Percentiles rank a stretch among this genome's conserved stretches.
Conservation (phyloP, 1,284 basidiomycete species). For the Cutaneotrichosporon dermatis region DNA sequence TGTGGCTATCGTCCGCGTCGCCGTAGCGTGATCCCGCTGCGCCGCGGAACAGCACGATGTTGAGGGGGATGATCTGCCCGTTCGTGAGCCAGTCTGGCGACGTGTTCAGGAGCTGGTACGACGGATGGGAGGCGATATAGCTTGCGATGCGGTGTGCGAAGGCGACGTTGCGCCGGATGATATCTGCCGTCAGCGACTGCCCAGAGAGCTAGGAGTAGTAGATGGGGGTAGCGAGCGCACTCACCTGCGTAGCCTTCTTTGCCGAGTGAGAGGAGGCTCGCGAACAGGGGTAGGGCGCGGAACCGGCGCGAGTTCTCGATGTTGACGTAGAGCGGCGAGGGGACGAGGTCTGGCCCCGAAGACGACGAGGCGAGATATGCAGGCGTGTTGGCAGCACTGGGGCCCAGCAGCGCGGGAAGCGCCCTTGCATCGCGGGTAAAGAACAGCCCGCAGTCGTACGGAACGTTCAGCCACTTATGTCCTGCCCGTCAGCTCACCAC, state of each 20-base stretch:
- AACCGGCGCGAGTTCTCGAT: constrained; percentile 55
- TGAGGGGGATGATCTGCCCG: constrained; percentile 42
- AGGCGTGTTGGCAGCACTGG: constrained; percentile 46
- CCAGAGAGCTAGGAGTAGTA: too few relatives aligned
- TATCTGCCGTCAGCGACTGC: constrained; percentile 27
- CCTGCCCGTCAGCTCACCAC: constrained; percentile 24
- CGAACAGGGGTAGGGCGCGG: constrained; percentile 53
- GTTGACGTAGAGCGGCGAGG: constrained; percentile 45
- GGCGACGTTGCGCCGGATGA: constrained; percentile 49
- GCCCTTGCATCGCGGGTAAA: constrained; percentile 42
- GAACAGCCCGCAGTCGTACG: constrained; percentile 55
- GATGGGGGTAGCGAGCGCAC: too few relatives aligned
- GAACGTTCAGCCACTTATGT: constrained; percentile 53
- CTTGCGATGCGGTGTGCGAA: constrained; percentile 48
- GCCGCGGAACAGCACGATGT: constrained; percentile 53
- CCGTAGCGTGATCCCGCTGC: constrained; percentile 25
- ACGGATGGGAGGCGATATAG: constrained; percentile 36
- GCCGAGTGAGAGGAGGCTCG: constrained; percentile 51
- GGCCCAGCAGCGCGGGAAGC: constrained; percentile 49
- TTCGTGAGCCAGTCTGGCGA: constrained; percentile 11
- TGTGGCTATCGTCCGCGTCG: constrained; percentile 15
- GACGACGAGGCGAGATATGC: constrained; percentile 45
- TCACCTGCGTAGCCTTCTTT: constrained; percentile 49
- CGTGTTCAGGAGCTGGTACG: constrained; percentile 48
- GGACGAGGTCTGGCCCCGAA: constrained; percentile 9